phyloP scores from a whole-genome alignment of 257 asterid species.

The Parsonsia alboflavescens region DNA sequence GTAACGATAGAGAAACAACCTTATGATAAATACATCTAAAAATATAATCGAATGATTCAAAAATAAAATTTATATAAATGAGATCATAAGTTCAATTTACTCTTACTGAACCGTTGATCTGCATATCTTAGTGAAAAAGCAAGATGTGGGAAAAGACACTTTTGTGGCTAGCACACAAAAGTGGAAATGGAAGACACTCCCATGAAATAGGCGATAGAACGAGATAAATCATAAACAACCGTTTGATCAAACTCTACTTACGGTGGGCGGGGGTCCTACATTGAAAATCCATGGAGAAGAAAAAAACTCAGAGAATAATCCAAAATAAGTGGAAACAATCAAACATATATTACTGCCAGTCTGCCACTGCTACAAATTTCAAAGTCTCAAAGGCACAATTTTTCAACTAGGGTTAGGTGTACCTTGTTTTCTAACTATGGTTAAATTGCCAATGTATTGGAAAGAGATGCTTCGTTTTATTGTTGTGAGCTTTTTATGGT shows the following conservation, averaged over 20 bases:
- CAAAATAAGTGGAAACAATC: neutral
- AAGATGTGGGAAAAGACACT: neutral
- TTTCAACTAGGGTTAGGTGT: slow-evolving; percentile 8
- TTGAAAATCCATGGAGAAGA: neutral
- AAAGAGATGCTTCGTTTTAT: neutral
- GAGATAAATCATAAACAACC: neutral
- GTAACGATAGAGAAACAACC: no score
- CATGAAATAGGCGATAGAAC: neutral
- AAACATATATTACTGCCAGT: slow-evolving; percentile 9
- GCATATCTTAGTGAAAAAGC: no score
- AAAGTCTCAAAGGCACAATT: slow-evolving; percentile 8
- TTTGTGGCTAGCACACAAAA: neutral
- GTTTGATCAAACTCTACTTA: neutral
- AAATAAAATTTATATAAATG: no score
- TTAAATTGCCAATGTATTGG: neutral
- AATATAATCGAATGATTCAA: no score
- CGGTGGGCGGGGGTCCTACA: neutral
- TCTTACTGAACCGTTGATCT: no score
- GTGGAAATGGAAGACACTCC: neutral
- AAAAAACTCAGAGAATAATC: neutral
- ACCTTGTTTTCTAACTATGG: slow-evolving; percentile 14
- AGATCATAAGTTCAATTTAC: no score
- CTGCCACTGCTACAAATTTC: slow-evolving; percentile 15
- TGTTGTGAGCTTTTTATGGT: neutral
- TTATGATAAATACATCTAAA: no score